phyloP scores from a whole-genome alignment of 345 rosid genomes.

The Laguncularia racemosa region DNA sequence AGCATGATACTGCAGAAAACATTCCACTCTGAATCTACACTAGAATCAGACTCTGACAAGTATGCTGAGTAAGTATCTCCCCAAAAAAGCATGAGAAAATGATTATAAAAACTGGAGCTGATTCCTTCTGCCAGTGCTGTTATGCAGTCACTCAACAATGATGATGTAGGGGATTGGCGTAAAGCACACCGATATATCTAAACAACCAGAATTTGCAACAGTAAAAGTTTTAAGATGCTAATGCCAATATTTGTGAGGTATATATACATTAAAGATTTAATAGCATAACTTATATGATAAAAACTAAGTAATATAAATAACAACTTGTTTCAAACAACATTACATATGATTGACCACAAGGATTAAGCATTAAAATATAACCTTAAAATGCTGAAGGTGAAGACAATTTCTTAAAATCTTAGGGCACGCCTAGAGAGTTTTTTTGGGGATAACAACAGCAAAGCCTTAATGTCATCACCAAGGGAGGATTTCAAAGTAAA shows the following conservation, averaged over 20 bases:
- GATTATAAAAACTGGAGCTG: slow-evolving; percentile 46
- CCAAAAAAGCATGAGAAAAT: slow-evolving; percentile 86
- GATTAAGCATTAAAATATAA: too few relatives aligned
- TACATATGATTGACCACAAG: too few relatives aligned
- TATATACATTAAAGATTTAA: background rate
- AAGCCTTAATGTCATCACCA: too few relatives aligned
- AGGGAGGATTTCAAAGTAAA: too few relatives aligned
- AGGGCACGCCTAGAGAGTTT: too few relatives aligned
- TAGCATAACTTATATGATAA: too few relatives aligned
- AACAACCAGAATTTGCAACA: slow-evolving; percentile 7
- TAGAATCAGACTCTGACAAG: slow-evolving; percentile 37
- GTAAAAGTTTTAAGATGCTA: background rate
- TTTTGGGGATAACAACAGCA: too few relatives aligned
- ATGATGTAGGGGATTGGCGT: slow-evolving; percentile 65
- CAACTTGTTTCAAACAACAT: too few relatives aligned
- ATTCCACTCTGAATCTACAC: slow-evolving; percentile 66
- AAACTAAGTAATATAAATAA: too few relatives aligned
- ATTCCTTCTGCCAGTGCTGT: slow-evolving; percentile 88
- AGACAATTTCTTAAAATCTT: too few relatives aligned
- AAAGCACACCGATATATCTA: slow-evolving; percentile 83
- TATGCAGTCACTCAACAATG: slow-evolving; percentile 78
- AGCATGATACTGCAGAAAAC: slow-evolving; percentile 52
- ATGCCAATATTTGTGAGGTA: background rate
- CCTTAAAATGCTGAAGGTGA: too few relatives aligned
- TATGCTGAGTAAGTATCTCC: slow-evolving; percentile 41